phyloP scores from a whole-genome alignment of 176 grass and related monocot species.

The Musa troglodytarum region DNA sequence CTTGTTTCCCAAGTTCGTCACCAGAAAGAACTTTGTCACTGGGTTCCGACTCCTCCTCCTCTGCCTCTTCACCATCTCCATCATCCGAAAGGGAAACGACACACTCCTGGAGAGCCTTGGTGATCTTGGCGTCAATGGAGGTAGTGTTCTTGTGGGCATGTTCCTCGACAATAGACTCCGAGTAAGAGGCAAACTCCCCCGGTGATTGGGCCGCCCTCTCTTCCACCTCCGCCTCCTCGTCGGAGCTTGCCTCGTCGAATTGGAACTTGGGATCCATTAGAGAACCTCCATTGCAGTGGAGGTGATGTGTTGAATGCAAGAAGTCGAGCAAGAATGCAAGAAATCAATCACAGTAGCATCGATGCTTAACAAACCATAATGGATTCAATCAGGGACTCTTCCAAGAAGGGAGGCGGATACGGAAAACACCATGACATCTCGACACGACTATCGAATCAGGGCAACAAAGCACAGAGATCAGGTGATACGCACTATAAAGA shows the following conservation, averaged over 20 bases:
- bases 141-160: constrained; percentile 43
- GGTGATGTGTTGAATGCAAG: no score
- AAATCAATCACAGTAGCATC: no score
- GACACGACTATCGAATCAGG: no score
- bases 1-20: constrained; percentile 39
- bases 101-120: constrained; percentile 26
- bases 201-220: constrained; percentile 43
- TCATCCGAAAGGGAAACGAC: constrained; percentile 30
- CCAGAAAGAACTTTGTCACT: constrained; percentile 27
- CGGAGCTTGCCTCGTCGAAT: constrained; percentile 59
- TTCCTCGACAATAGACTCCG: constrained; percentile 64
- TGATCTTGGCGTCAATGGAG: constrained; percentile 77
- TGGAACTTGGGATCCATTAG: constrained; percentile 66
- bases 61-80: constrained; percentile 15
- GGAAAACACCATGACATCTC: no score
- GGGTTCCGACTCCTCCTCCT: constrained; percentile 1
- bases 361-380: no score
- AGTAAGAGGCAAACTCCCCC: constrained; percentile 74
- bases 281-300: neutral
- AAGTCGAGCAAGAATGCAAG: no score
- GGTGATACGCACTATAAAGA: no score
- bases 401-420: no score
- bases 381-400: no score
- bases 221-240: constrained; percentile 10
- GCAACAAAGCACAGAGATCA: no score